Evolutionary conservation across 2,329 filamentous ascomycete species (phyloP).

Genomic region (Ophiostoma novo-ulmi): DNA sequence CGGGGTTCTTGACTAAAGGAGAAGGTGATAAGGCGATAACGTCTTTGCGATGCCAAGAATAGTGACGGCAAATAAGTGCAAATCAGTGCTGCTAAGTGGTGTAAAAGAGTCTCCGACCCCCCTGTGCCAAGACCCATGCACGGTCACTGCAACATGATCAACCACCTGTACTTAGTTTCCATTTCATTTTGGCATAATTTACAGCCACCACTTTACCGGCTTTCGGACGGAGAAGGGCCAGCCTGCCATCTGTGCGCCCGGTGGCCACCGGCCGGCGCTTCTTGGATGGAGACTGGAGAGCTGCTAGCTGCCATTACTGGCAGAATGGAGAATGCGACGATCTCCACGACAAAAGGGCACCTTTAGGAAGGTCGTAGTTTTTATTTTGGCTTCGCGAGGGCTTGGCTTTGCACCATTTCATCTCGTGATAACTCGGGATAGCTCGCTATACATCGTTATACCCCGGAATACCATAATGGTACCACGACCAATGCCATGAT

Average conservation of each 20-base stretch:
- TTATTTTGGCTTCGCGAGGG: neutral
- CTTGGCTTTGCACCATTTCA: conserved; percentile 7
- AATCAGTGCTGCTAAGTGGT: neutral
- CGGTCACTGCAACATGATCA: neutral
- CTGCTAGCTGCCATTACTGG: neutral
- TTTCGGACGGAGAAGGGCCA: neutral
- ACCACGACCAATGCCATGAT: neutral
- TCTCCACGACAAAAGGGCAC: neutral
- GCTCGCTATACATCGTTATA: neutral
- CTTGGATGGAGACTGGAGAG: neutral
- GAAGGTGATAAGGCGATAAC: conserved; percentile 12
- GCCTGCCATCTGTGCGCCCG: neutral
- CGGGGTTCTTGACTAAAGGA: conserved; percentile 1
- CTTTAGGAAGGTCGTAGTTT: conserved; percentile 10
- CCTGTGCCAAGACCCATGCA: conserved; percentile 4
- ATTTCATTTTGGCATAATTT: neutral
- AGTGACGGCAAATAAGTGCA: neutral
- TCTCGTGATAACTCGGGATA: conserved; percentile 7
- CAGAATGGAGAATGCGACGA: neutral
- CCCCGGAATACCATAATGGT: neutral
- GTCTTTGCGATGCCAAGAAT: neutral
- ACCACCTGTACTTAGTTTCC: neutral
- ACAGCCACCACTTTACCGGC: neutral
- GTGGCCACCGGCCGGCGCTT: neutral
- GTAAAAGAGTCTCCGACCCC: neutral